phyloP scores from a whole-genome alignment of 2,329 filamentous ascomycete genomes.

The Paecilomyces dactylethromorphus region DNA sequence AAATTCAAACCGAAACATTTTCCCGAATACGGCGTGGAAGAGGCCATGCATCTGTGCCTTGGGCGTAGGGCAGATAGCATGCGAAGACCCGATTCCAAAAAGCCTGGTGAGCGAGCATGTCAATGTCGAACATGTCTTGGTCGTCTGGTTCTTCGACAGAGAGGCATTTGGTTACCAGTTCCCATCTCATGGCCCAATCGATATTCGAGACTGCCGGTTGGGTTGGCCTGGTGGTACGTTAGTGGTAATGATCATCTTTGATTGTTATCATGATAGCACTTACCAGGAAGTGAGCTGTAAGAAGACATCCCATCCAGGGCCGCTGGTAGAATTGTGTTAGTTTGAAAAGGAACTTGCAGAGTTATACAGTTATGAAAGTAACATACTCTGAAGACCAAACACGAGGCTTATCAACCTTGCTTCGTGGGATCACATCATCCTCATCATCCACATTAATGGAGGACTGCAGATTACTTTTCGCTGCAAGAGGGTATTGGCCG shows the following conservation, averaged over 20 bases:
- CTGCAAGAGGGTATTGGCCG: neutral
- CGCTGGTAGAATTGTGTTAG: neutral
- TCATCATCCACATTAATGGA: neutral
- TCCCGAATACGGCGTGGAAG: neutral
- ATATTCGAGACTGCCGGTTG: neutral
- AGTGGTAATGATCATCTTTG: neutral
- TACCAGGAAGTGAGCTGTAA: neutral
- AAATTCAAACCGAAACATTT: neutral
- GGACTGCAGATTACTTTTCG: neutral
- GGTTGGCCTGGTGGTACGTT: neutral
- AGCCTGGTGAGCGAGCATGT: constrained; percentile 5
- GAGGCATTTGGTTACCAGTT: constrained; percentile 2
- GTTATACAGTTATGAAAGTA: neutral
- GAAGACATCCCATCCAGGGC: neutral
- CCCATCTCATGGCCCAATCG: constrained; percentile 1
- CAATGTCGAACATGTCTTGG: constrained; percentile 6
- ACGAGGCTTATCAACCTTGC: neutral
- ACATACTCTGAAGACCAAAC: neutral
- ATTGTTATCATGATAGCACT: neutral
- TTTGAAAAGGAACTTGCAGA: neutral
- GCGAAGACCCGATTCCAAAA: constrained; percentile 6
- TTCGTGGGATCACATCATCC: neutral
- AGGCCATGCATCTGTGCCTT: neutral
- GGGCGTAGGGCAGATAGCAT: constrained; percentile 2
- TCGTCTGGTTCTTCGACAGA: constrained; percentile 1